These are phyloP conservation scores for Thinopyrum elongatum DNA, from an alignment of 176 grass and related monocot species.

Conservation along the genomic window DNA sequence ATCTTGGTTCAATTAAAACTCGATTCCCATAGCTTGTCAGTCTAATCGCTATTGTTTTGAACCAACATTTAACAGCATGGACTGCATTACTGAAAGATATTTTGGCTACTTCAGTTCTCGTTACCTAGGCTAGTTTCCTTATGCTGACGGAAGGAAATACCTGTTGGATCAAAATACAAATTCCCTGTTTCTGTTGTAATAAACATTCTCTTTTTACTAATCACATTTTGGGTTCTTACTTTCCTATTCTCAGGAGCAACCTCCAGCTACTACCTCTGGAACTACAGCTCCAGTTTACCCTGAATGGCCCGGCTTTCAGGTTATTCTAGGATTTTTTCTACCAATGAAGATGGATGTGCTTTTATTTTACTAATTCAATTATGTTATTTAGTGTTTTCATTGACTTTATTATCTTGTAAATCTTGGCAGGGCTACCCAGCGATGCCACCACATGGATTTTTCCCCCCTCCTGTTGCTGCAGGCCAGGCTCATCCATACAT, in stretches of 20 bases:
- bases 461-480: conserved; percentile 55
- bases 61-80: neutral
- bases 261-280: conserved; percentile 52
- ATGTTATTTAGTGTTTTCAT: neutral
- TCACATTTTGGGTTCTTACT: conserved; percentile 6
- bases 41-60: neutral
- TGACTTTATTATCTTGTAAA: neutral
- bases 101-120: conserved; percentile 10
- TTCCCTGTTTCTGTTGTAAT: neutral
- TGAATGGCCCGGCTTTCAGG: conserved; percentile 94
- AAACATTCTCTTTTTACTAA: conserved; percentile 11
- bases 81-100: conserved; percentile 14
- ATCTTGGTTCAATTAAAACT: neutral
- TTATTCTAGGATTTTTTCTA: conserved; percentile 20
- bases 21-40: neutral
- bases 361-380: neutral
- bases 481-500: conserved; percentile 92
- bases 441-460: conserved; percentile 84
- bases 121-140: neutral
- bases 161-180: neutral
- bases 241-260: conserved; percentile 62
- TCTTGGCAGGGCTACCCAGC: conserved; percentile 72
- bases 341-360: neutral
- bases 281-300: conserved; percentile 58
- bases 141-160: conserved; percentile 7